Conservation (phyloP, 306 rosid species). For the Geum urbanum region DNA sequence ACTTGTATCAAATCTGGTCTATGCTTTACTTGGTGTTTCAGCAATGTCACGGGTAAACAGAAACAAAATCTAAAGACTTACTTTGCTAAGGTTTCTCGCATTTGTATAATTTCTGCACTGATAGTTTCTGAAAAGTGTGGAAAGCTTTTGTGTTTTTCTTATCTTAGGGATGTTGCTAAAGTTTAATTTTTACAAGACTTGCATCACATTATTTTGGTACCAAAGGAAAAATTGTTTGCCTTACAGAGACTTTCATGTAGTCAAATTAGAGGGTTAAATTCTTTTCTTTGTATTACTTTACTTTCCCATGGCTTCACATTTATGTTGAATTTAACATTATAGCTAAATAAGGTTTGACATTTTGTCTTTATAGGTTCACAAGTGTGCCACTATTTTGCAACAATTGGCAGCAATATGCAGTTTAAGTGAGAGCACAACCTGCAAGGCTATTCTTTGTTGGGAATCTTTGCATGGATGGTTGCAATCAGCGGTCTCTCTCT, state of each 20-base stretch:
- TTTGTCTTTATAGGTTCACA: slow-evolving; percentile 66
- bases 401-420: slow-evolving; percentile 87
- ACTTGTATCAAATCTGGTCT: slow-evolving; percentile 84
- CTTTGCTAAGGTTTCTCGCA: not conserved
- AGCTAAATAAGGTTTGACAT: slow-evolving; percentile 19
- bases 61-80: slow-evolving; percentile 1
- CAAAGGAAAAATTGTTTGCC: not conserved
- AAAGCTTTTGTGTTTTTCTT: no score
- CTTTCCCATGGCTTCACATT: slow-evolving; percentile 3
- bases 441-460: slow-evolving; percentile 74
- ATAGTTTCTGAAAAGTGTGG: not conserved
- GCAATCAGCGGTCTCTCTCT: slow-evolving; percentile 69
- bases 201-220: not conserved
- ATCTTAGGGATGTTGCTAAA: not conserved
- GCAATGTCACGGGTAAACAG: slow-evolving; percentile 90
- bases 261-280: not conserved
- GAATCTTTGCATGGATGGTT: slow-evolving; percentile 88
- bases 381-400: slow-evolving; percentile 93
- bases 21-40: slow-evolving; percentile 95
- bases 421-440: slow-evolving; percentile 70
- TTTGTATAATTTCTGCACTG: not conserved
- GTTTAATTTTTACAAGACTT: not conserved
- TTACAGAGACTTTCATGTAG: not conserved
- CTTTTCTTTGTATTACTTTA: not conserved
- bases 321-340: slow-evolving; percentile 12